Conservation (phyloP, 768 basidiomycete species). For the Neoboletus subvelutipes region DNA sequence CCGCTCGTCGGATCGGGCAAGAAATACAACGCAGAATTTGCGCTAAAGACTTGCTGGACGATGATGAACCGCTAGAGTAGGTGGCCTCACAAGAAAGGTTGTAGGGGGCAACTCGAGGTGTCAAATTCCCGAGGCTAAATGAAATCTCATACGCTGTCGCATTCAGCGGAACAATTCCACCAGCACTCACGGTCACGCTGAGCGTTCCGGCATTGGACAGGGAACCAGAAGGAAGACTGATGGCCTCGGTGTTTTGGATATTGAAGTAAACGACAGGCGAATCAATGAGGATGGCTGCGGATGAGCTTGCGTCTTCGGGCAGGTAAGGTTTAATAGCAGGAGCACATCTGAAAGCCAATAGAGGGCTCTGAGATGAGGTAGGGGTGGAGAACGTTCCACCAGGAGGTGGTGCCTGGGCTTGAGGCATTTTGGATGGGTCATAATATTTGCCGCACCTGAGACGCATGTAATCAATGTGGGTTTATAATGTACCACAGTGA, state of each 20-base stretch:
- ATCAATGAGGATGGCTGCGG: constrained; percentile 52
- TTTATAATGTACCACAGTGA: background rate
- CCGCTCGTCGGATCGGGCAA: constrained; percentile 48
- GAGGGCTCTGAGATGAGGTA: constrained; percentile 37
- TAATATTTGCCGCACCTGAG: constrained; percentile 53
- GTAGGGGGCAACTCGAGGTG: constrained; percentile 37
- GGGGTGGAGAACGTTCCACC: constrained; percentile 49
- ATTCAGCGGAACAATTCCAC: constrained; percentile 52
- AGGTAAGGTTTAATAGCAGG: constrained; percentile 61
- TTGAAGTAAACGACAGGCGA: constrained; percentile 46
- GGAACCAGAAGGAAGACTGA: constrained; percentile 35
- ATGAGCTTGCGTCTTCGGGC: constrained; percentile 45
- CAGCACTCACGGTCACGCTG: constrained; percentile 43
- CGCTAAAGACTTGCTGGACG: constrained; percentile 39
- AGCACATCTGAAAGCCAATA: constrained; percentile 56
- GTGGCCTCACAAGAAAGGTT: constrained; percentile 30
- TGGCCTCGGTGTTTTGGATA: constrained; percentile 44
- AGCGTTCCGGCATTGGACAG: constrained; percentile 30
- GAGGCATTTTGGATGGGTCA: constrained; percentile 40
- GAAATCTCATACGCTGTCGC: constrained; percentile 47
- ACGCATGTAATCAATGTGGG: background rate
- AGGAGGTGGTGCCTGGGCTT: constrained; percentile 38
- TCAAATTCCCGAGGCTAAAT: constrained; percentile 46
- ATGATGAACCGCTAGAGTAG: constrained; percentile 32
- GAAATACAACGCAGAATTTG: constrained; percentile 45